Conservation (phyloP, 352 stramenopile species). For the Globisporangium acanthophoron region DNA sequence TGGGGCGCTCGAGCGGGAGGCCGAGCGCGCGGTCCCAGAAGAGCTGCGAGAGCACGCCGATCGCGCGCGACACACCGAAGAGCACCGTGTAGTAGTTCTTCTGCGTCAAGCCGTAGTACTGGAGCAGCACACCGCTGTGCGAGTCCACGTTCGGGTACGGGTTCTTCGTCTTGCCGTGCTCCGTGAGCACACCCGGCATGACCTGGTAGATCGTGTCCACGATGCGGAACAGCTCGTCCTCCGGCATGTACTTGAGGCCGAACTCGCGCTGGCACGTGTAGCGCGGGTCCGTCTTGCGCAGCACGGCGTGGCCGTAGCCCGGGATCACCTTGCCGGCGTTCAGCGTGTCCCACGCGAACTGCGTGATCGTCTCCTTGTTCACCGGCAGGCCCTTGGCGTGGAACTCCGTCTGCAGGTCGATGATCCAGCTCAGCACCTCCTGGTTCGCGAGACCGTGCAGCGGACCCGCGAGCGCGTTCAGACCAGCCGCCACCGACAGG, state of each 20-base stretch:
- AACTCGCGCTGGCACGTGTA: constrained; percentile 99
- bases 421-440: constrained; percentile 94
- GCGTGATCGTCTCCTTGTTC: constrained; percentile 98
- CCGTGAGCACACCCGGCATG: constrained; percentile 97
- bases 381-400: constrained; percentile 94
- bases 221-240: constrained; percentile 99
- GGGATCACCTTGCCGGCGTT: constrained; percentile 99
- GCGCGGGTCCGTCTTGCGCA: constrained; percentile 98
- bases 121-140: constrained; percentile 97
- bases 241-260: constrained; percentile 98
- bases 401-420: constrained; percentile 95
- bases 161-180: constrained; percentile 99
- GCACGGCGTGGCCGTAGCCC: constrained; percentile 97
- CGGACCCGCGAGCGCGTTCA: constrained; percentile 97
- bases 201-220: constrained; percentile 99
- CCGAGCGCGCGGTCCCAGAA: constrained; percentile 97
- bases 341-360: constrained; percentile 99
- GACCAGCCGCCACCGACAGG: constrained; percentile 93
- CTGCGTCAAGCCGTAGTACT: constrained; percentile 99
- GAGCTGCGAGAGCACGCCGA: constrained; percentile 97
- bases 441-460: constrained; percentile 99
- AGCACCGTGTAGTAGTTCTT: constrained; percentile 99
- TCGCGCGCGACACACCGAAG: constrained; percentile 97
- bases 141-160: constrained; percentile 99
- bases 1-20: constrained; percentile 97